A percentile compares a stretch with the other conserved stretches of the same genome.
Conservation (phyloP, 371 early-diverging fungal genomes). For the Apophysomyces trapeziformis region DNA sequence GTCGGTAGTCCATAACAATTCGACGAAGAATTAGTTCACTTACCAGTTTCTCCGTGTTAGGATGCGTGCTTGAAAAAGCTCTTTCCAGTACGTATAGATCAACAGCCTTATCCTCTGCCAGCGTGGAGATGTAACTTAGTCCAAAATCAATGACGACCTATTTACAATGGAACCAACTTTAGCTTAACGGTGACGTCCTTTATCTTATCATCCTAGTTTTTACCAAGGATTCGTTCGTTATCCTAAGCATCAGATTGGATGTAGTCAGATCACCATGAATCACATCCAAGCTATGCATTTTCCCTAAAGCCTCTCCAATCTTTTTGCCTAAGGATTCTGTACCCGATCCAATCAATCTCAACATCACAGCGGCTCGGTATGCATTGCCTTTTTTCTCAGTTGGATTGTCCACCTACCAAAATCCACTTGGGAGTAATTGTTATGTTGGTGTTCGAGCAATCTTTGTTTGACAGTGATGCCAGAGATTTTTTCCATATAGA, state of each 20-base stretch:
- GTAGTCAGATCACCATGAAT: slow-evolving; percentile 99
- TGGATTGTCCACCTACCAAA: slow-evolving; percentile 23
- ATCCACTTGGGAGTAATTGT: slow-evolving; percentile 38
- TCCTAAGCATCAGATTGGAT: slow-evolving; percentile 89
- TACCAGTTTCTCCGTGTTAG: slow-evolving; percentile 76
- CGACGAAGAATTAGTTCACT: slow-evolving; percentile 3
- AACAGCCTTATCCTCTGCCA: slow-evolving; percentile 99
- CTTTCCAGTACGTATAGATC: slow-evolving; percentile 99
- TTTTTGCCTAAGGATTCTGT: slow-evolving; percentile 48
- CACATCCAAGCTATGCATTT: slow-evolving; percentile 87
- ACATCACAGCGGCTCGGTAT: not conserved
- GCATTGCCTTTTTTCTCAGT: not conserved
- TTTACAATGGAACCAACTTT: too few species aligned
- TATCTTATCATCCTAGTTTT: slow-evolving; percentile 1
- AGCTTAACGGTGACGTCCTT: not conserved
- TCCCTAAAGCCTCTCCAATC: slow-evolving; percentile 77
- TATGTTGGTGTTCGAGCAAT: slow-evolving; percentile 48
- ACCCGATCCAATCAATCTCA: too few species aligned
- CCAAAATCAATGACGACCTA: slow-evolving; percentile 98
- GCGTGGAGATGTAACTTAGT: slow-evolving; percentile 80
- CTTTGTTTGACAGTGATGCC: slow-evolving; percentile 79
- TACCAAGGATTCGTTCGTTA: slow-evolving; percentile 58
- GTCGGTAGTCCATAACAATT: not conserved
- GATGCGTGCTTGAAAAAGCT: slow-evolving; percentile 92
- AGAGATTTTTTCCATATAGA: slow-evolving; percentile 87